A percentile compares a stretch with the other conserved stretches of the same genome.
phyloP scores from a whole-genome alignment of 2,329 filamentous ascomycete species.

The Didymella keratinophila region DNA sequence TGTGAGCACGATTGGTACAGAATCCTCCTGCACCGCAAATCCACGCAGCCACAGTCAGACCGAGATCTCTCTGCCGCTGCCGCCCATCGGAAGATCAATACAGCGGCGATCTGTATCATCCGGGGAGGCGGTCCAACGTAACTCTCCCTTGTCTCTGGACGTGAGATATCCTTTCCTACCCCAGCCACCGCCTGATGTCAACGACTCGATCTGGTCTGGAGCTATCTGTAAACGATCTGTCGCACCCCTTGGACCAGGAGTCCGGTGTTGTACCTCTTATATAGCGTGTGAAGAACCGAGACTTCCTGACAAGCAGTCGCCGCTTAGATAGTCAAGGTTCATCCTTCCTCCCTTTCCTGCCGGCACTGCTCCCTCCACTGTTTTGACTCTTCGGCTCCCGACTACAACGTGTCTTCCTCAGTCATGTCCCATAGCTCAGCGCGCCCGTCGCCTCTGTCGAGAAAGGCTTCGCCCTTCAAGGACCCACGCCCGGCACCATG shows the following conservation, averaged over 20 bases:
- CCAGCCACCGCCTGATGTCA: conserved; percentile 23
- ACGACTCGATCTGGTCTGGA: conserved; percentile 25
- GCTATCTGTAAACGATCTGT: conserved; percentile 46
- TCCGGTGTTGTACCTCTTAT: conserved; percentile 42
- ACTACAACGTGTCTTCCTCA: conserved; percentile 24
- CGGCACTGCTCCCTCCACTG: conserved; percentile 19
- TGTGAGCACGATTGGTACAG: conserved; percentile 34
- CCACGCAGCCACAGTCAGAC: conserved; percentile 33
- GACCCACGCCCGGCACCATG: conserved; percentile 38
- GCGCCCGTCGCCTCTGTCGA: conserved; percentile 33
- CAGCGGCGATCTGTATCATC: conserved; percentile 37
- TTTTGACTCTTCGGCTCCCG: conserved; percentile 16
- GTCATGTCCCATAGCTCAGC: conserved; percentile 31
- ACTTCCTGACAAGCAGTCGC: conserved; percentile 39
- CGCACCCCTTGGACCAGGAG: conserved; percentile 42
- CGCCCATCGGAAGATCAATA: conserved; percentile 35
- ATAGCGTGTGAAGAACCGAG: conserved; percentile 43
- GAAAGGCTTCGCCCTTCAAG: conserved; percentile 39
- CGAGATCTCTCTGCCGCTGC: conserved; percentile 36
- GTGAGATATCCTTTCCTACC: conserved; percentile 12
- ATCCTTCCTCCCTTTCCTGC: conserved; percentile 28
- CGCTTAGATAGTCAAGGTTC: conserved; percentile 24
- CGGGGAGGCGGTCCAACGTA: conserved; percentile 43
- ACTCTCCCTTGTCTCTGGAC: conserved; percentile 26
- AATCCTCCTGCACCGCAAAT: conserved; percentile 26